A percentile compares a stretch with the other conserved stretches of the same genome.
Conservation (phyloP, 768 basidiomycete species). For the Lentinula sp. region DNA sequence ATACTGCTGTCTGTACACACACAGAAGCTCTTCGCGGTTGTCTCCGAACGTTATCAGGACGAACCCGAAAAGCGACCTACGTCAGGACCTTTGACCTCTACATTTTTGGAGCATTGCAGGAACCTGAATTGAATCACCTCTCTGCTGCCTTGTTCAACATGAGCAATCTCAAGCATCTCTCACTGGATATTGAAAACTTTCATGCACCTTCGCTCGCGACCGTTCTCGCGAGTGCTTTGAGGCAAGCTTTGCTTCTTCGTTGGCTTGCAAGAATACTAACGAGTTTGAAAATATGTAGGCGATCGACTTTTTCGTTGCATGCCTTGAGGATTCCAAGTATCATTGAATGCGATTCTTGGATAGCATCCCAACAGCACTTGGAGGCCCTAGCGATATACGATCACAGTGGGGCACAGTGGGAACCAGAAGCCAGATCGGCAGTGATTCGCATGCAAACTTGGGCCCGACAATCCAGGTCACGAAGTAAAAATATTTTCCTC, state of each 20-base stretch:
- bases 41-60: background rate
- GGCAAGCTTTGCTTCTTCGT: background rate
- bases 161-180: background rate
- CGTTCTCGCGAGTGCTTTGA: background rate
- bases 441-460: background rate
- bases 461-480: background rate
- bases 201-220: background rate
- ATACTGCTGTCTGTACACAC: background rate
- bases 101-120: background rate
- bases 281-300: background rate
- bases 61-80: background rate
- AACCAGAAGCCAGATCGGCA: background rate
- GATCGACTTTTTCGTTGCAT: background rate
- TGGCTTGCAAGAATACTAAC: background rate
- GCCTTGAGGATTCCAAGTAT: background rate
- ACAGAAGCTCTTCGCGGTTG: background rate
- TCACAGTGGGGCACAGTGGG: background rate
- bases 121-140: background rate
- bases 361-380: background rate
- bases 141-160: background rate
- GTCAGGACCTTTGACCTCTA: background rate
- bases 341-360: background rate
- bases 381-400: background rate
- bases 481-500: background rate
- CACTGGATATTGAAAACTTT: background rate